Conservation (phyloP, 1,284 basidiomycete species). For the Taiwanofungus camphoratus region DNA sequence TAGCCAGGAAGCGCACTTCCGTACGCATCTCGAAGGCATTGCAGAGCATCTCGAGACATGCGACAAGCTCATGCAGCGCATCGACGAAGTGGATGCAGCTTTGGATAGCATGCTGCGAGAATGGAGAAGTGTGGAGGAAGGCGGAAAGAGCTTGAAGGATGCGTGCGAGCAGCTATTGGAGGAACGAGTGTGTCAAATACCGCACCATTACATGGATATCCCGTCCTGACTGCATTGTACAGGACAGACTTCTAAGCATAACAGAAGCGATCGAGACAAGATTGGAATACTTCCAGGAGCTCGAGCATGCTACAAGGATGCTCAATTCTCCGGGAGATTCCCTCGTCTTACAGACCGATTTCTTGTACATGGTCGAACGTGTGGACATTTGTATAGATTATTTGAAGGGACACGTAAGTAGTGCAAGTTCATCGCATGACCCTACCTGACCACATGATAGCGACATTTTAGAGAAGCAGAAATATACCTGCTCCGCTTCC, state of each 20-base stretch:
- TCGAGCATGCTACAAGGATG: constrained; percentile 86
- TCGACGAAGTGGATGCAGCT: constrained; percentile 68
- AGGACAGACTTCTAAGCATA: constrained; percentile 74
- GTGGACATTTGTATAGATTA: constrained; percentile 91
- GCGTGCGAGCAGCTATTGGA: constrained; percentile 87
- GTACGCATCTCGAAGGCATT: constrained; percentile 74
- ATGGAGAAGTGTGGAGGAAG: constrained; percentile 82
- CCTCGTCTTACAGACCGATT: constrained; percentile 83
- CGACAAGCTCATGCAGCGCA: constrained; percentile 59
- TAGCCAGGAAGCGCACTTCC: constrained; percentile 86
- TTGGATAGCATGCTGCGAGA: constrained; percentile 78
- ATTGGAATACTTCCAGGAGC: constrained; percentile 86
- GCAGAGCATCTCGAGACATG: constrained; percentile 71
- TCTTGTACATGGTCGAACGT: constrained; percentile 89
- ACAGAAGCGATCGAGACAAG: constrained; percentile 74
- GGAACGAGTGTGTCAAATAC: constrained; percentile 59
- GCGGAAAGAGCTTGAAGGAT: constrained; percentile 80
- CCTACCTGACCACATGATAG: constrained; percentile 33
- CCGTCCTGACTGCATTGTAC: constrained; percentile 2
- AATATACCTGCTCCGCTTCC: constrained; percentile 86
- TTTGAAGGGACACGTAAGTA: constrained; percentile 75
- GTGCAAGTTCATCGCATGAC: background rate
- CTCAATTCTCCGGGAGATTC: constrained; percentile 89
- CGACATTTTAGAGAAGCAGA: constrained; percentile 87
- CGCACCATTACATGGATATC: background rate